Evolutionary conservation across 1,284 basidiomycete genomes (phyloP), one percentile per base, ranked within the genome.

Genomic region (Austroboletus rostrupii): DNA sequence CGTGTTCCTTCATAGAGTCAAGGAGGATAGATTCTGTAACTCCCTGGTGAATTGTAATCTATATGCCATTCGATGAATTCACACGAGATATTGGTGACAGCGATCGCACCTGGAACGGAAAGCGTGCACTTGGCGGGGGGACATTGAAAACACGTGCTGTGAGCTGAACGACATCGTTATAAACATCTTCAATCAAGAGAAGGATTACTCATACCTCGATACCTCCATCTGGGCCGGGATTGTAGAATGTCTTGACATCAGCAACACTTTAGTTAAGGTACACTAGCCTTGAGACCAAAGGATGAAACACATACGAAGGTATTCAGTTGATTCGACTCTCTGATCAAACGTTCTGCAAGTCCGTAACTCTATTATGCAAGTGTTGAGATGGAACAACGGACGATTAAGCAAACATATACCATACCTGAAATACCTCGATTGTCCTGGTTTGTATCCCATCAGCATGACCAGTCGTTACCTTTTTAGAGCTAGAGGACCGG

Each of bases 21-120:
- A 84, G 56, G 60, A 88, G 82, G 28, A 87, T 78, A 4, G 72
- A 66, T 63, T 88, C 85, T 29, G 88, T 87, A 2, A 76, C 78
- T 3, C 85, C 85, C 72, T 89, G 85, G 56, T 87, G 81, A n/a
- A 87, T 67, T 0, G 84, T 87, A 10, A 79, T 70, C 80, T 87
- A 52, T 9, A 26, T 0, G n/a, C 11, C 20, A 5, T 6, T 14
- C 14, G 5, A 1, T 29, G 26, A 7, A 26, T 38, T 46, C n/a
- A 43, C 21, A 7, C 14, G 28, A 28, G 23, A 21, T 20, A 21
- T 23, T 13, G 28, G 23, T 21, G 31, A 28, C 29, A 20, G 13
- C 16, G 28, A 29, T 52, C 53, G 40, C 52, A 79, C 82, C 69
- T 83, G 80, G 56, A 81, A 85, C 5, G 82, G 82, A 61, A 76